These are phyloP conservation scores for Russula sp. DNA, from an alignment of 768 basidiomycete genomes.

Conservation along the genomic window DNA sequence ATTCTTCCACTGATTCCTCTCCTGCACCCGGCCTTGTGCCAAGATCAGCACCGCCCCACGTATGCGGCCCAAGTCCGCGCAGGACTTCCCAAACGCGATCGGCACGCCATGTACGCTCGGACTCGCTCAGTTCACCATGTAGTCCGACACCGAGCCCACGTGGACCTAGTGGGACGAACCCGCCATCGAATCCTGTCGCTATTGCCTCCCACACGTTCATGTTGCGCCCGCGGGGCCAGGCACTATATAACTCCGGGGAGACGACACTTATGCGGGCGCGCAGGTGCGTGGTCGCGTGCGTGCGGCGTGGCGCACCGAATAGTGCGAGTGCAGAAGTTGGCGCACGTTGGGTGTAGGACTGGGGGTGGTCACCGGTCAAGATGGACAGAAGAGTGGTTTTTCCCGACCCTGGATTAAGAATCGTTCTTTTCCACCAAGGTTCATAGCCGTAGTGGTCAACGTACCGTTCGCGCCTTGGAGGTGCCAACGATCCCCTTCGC, in stretches of 20 bases:
- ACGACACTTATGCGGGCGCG: constrained; percentile 71
- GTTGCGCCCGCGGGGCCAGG: constrained; percentile 73
- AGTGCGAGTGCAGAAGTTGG: constrained; percentile 48
- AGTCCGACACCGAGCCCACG: constrained; percentile 48
- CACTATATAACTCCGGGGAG: constrained; percentile 87
- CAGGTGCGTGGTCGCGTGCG: constrained; percentile 65
- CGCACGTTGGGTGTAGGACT: constrained; percentile 73
- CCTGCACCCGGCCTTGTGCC: constrained; percentile 9
- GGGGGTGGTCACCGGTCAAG: constrained; percentile 92
- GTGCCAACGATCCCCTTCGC: constrained; percentile 83
- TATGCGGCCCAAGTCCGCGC: constrained; percentile 55
- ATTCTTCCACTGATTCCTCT: constrained; percentile 37
- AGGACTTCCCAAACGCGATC: constrained; percentile 57
- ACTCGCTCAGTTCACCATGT: constrained; percentile 40
- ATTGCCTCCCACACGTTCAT: constrained; percentile 77
- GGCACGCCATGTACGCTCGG: constrained; percentile 42
- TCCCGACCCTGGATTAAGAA: constrained; percentile 63
- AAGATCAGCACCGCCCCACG: constrained; percentile 41
- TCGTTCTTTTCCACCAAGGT: neutral
- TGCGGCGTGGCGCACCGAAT: constrained; percentile 59
- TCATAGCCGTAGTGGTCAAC: constrained; percentile 6
- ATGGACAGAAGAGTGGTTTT: constrained; percentile 92
- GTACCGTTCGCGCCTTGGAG: constrained; percentile 85
- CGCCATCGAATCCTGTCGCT: constrained; percentile 84
- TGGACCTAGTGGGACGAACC: constrained; percentile 56